A percentile compares a stretch with the other conserved stretches of the same genome.
Conservation (phyloP, 2,329 filamentous ascomycete species). For the Sphaerulina musiva region DNA sequence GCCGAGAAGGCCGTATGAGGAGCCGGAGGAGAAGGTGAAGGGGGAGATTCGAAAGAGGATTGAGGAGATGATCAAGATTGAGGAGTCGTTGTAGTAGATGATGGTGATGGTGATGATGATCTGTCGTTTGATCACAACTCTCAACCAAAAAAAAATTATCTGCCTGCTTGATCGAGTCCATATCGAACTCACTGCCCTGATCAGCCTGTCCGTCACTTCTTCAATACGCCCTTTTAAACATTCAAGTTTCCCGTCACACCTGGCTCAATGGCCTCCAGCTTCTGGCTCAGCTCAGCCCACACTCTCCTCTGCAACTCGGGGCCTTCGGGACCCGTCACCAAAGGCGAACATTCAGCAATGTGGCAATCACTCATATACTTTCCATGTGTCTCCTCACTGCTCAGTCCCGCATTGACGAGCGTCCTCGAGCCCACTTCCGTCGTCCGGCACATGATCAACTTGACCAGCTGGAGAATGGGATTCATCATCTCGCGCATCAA, state of each 20-base stretch:
- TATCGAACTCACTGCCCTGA: no score
- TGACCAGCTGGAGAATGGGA: constrained; percentile 12
- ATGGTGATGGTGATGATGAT: no score
- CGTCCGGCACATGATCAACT: constrained; percentile 29
- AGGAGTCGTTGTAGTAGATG: constrained; percentile 28
- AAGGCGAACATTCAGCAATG: constrained; percentile 23
- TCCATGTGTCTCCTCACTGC: constrained; percentile 37
- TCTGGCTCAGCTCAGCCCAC: constrained; percentile 37
- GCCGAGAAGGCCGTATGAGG: constrained; percentile 57
- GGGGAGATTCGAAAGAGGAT: constrained; percentile 39
- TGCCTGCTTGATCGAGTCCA: no score
- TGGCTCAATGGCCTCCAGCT: constrained; percentile 36
- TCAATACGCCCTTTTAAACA: not conserved
- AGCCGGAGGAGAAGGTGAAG: constrained; percentile 41
- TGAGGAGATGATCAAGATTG: constrained; percentile 38
- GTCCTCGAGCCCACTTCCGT: constrained; percentile 39
- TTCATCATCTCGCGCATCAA: constrained; percentile 33
- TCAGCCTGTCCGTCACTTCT: no score
- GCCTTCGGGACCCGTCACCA: constrained; percentile 37
- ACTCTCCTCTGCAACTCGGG: constrained; percentile 33
- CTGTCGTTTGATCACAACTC: no score
- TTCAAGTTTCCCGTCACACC: constrained; percentile 26
- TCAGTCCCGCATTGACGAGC: constrained; percentile 36
- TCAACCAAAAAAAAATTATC: no score
- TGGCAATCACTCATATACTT: constrained; percentile 37